Percentiles rank a stretch among this genome's conserved stretches.
Conservation (phyloP, 345 rosid species). For the Capsella bursapastoris region DNA sequence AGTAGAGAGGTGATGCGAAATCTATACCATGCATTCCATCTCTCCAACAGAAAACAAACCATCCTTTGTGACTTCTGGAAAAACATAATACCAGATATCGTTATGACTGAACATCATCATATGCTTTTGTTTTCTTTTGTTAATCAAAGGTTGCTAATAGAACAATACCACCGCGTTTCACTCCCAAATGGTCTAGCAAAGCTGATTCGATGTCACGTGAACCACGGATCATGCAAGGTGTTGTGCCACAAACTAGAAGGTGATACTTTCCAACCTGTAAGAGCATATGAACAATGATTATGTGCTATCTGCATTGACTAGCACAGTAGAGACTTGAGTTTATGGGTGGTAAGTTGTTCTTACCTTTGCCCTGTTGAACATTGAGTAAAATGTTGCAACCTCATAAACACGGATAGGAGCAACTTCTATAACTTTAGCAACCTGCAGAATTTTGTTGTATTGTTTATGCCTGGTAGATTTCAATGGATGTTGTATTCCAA, state of each 20-base stretch:
- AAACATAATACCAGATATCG: constrained; percentile 30
- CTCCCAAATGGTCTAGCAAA: constrained; percentile 90
- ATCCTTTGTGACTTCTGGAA: constrained; percentile 94
- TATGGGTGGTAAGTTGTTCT: constrained; percentile 34
- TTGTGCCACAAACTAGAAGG: constrained; percentile 96
- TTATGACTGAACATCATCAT: constrained; percentile 16
- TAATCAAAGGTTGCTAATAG: constrained; percentile 16
- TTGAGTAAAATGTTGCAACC: constrained; percentile 98
- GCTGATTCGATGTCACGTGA: constrained; percentile 90
- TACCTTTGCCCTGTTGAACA: constrained; percentile 93
- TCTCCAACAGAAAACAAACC: constrained; percentile 98
- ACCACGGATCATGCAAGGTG: constrained; percentile 98
- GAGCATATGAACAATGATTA: constrained; percentile 29
- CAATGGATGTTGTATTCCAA: not conserved
- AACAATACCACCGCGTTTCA: constrained; percentile 84
- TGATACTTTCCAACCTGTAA: constrained; percentile 95
- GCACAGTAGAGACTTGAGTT: constrained; percentile 9
- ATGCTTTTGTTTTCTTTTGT: not conserved
- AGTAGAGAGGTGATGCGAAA: constrained; percentile 23
- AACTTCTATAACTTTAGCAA: constrained; percentile 84
- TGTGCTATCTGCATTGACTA: constrained; percentile 9
- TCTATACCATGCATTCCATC: constrained; percentile 98
- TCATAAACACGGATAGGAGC: constrained; percentile 96
- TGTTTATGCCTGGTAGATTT: constrained; percentile 21
- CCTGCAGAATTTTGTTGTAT: constrained; percentile 49